Base-by-base conservation (phyloP, 345 rosid species). In the Melastoma malabathricum region DNA sequence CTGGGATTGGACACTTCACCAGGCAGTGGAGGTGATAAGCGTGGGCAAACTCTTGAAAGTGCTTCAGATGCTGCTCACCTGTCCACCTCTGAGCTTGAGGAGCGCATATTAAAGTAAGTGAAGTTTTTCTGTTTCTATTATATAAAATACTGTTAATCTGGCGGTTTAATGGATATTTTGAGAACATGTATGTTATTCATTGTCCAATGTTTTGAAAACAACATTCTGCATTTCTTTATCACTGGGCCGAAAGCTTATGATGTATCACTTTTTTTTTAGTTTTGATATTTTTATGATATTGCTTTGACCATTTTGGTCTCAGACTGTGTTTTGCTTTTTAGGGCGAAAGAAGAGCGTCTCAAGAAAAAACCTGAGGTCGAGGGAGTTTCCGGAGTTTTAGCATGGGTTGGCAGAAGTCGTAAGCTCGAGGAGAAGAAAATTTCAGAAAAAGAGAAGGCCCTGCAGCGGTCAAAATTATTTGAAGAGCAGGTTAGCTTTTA, bases 261-360 rank as follows among this genome's bases (percentile, higher is more conserved):
- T 22, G 25, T 4, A 22, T n/a, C n/a, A n/a, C 4, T 22, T 2
- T 22, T 4, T 22, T 22, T 22, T 22, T 22, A 22, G 4, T 1
- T 22, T 22, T 31, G 3, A 5, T 31, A 2, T 31, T 31, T 31
- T 2, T 31, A 31, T 31, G 38, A 31, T 31, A 31, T 31, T 31
- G 38, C 38, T 31, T 31, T 31, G 38, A 31, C 31, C 38, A 31
- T 6, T 31, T 31, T 31, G 38, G 38, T 31, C 38, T 31, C 38
- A 31, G 38, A 31, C 38, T 31, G 38, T 31, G 10, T 9, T 56
- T 53, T 49, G 41, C 43, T 62, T 58, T 56, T 31, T 44, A 84
- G 98, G 85, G 77, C 89, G 84, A 87, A 70, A 72, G 95, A 82
- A 67, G 84, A 82, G 69, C 79, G 94, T 64, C 46, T 55, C 23